These are phyloP conservation scores for Basipetospora chlamydospora DNA, from an alignment of 2,329 filamentous ascomycete genomes.

Conservation along the genomic window DNA sequence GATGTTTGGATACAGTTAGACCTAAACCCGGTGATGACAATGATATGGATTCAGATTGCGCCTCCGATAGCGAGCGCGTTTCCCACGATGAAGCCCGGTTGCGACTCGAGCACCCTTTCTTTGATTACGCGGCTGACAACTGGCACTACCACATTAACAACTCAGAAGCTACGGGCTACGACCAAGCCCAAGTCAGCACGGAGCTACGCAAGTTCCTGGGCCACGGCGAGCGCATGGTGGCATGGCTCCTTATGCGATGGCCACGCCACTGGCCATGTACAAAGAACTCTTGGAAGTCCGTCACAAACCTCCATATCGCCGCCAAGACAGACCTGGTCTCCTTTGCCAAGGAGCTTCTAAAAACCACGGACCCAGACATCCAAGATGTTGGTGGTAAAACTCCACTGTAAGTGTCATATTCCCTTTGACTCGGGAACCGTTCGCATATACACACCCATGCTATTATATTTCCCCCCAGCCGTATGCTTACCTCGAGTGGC, in stretches of 20 bases:
- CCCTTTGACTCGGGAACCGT: no score
- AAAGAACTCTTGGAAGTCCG: neutral
- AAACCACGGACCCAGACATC: constrained; percentile 8
- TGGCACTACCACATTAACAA: constrained; percentile 15
- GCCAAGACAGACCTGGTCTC: constrained; percentile 6
- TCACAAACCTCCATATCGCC: constrained; percentile 6
- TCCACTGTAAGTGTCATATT: constrained; percentile 12
- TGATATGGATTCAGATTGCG: no score
- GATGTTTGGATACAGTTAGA: constrained; percentile 7
- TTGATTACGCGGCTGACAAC: constrained; percentile 16
- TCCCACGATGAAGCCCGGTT: no score
- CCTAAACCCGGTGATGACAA: no score
- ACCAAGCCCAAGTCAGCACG: constrained; percentile 7
- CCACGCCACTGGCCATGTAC: no score
- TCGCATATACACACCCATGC: no score
- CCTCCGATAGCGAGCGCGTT: no score
- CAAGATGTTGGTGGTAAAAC: constrained; percentile 8
- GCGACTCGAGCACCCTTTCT: constrained; percentile 13
- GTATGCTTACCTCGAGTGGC: neutral
- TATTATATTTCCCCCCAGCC: neutral
- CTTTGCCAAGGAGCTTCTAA: constrained; percentile 9
- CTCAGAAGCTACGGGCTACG: constrained; percentile 9
- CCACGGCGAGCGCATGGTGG: neutral
- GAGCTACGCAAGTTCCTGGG: constrained; percentile 1
- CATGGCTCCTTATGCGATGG: neutral